Evolutionary conservation across 208 protist species (phyloP), one percentile per base, ranked within the genome.

Genomic region (Trypanosoma cruzi): DNA sequence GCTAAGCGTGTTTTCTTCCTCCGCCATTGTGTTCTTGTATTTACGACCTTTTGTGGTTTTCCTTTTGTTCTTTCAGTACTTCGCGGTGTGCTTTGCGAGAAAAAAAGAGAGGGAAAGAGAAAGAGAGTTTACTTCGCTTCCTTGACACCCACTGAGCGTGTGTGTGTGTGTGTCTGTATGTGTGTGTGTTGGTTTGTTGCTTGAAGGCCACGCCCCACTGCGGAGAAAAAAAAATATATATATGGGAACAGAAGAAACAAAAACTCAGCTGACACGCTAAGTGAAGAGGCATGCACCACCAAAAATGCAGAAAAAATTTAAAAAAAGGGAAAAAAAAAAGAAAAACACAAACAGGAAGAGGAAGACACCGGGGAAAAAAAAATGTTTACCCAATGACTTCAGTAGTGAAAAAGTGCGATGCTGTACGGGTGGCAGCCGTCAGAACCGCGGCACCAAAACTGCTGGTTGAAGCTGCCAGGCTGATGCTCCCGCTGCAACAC

Each of bases 1-100:
- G 13, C 64, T 63, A 34, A 87, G 58, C 14, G 88, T 82, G 24
- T 81, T 89, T 36, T 89, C 80, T 20, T 90, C 50, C 14, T 22
- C 78, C 7, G 77, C 72, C 31, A 82, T 81, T 64, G 7, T 68
- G 32, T 6, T 24, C 65, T 80, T 37, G 28, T 34, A 57, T 44
- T 20, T 32, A 6, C 62, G 16, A 22, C n/a, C n/a, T 53, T 71
- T 46, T 14, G 37, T 49, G 20, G 52, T 50, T 40, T 57, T 29
- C 75, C 44, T 66, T 56, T 79, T 60, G 55, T 65, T 53, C n/a
- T 66, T 32, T 68, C 53, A 66, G 20, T 63, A 48, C 32, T 29
- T 48, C 40, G 32, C 28, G 24, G 40, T 61, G 8, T 29, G 6
- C 46, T 48, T 40, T 48, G 13, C 2, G 40, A 16, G 40, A 18